A percentile compares a stretch with the other conserved stretches of the same genome.
These are phyloP conservation scores for Colletotrichum plurivorum DNA, from an alignment of 2,329 filamentous ascomycete genomes.

Conservation along the genomic window DNA sequence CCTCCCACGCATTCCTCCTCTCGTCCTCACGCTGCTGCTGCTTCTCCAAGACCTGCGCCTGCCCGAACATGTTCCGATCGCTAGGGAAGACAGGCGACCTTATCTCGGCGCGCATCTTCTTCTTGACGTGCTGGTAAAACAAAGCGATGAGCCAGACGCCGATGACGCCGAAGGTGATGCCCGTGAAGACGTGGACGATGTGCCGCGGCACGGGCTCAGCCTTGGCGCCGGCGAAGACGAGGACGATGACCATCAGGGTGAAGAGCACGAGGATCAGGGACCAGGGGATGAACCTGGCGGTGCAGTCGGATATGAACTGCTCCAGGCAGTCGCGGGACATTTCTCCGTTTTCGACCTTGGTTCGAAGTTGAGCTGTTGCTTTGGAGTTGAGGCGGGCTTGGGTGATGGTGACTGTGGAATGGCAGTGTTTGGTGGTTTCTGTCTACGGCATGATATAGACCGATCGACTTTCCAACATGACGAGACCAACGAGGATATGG, in stretches of 20 bases:
- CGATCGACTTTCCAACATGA: too few species aligned
- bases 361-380: not conserved
- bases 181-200: conserved; percentile 10
- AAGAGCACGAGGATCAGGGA: conserved; percentile 24
- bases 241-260: conserved; percentile 28
- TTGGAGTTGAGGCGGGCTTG: too few species aligned
- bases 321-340: conserved; percentile 24
- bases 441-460: conserved; percentile 3
- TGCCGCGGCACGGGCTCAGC: conserved; percentile 18
- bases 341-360: too few species aligned
- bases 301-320: conserved; percentile 29
- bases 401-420: too few species aligned
- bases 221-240: conserved; percentile 31
- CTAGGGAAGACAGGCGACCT: not conserved
- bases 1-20: not conserved
- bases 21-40: not conserved
- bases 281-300: conserved; percentile 20
- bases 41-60: not conserved
- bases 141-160: conserved; percentile 27
- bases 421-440: too few species aligned
- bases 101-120: conserved; percentile 13
- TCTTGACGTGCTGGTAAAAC: conserved; percentile 3
- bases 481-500: too few species aligned
- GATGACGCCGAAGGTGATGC: conserved; percentile 19
- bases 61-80: not conserved